A percentile compares a stretch with the other conserved stretches of the same genome.
phyloP scores from a whole-genome alignment of 805 yeast genomes.

The Scheffersomyces ergatensis region DNA sequence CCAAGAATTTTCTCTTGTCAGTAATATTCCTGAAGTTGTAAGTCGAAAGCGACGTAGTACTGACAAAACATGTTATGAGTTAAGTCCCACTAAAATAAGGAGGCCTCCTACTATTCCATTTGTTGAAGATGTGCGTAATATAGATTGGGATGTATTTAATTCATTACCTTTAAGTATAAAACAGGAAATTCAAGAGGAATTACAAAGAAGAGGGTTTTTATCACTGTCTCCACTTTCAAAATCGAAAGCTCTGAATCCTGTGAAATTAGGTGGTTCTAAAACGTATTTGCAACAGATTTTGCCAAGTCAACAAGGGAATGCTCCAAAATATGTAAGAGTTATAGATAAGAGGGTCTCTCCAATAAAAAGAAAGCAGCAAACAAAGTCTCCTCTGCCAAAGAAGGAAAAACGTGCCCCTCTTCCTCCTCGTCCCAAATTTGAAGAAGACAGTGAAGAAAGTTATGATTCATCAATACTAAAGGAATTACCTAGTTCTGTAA shows the following conservation, averaged over 20 bases:
- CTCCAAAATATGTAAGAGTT: conserved; percentile 29
- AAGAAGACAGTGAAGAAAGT: conserved; percentile 3
- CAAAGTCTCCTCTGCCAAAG: conserved; percentile 13
- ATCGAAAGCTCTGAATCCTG: conserved; percentile 1
- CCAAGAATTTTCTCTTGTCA: background rate
- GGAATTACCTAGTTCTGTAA: conserved; percentile 37
- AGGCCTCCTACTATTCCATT: background rate
- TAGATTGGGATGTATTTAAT: conserved; percentile 65
- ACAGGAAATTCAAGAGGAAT: conserved; percentile 55
- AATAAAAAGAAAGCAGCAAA: conserved; percentile 7
- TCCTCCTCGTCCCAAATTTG: background rate
- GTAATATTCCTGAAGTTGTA: no score
- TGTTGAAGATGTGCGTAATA: conserved; percentile 16
- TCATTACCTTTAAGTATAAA: conserved; percentile 67
- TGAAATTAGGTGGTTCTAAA: conserved; percentile 12
- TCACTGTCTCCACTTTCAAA: background rate
- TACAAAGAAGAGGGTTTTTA: conserved; percentile 40
- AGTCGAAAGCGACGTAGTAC: no score
- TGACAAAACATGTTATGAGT: background rate
- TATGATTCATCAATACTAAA: conserved; percentile 35
- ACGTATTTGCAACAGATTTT: conserved; percentile 35
- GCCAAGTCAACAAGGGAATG: conserved; percentile 28
- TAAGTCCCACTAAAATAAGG: background rate
- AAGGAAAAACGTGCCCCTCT: conserved; percentile 1
- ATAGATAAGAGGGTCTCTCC: conserved; percentile 23